Evolutionary conservation across 1,284 basidiomycete genomes (phyloP).

Genomic region (Pyrrhoderma noxium): DNA sequence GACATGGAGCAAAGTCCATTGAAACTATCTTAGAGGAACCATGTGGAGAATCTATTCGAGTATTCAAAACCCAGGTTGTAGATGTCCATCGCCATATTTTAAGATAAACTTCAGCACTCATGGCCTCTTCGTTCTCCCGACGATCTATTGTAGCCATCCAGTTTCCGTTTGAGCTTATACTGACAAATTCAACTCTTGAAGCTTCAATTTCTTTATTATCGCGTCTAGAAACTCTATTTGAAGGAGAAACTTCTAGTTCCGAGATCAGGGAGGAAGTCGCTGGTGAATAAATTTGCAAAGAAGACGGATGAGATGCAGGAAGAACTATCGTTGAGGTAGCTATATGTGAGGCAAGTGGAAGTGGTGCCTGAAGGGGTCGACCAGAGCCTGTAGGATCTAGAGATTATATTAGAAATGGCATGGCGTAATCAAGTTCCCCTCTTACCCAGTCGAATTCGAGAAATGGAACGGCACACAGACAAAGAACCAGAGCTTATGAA

Average conservation of each 20-base stretch:
- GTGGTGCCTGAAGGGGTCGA: conserved; percentile 14
- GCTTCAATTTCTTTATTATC: conserved; percentile 79
- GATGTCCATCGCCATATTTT: conserved; percentile 88
- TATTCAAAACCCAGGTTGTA: conserved; percentile 58
- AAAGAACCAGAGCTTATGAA: conserved; percentile 73
- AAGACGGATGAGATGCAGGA: conserved; percentile 91
- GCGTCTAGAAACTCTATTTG: conserved; percentile 82
- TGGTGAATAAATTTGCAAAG: conserved; percentile 86
- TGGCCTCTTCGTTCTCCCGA: conserved; percentile 58
- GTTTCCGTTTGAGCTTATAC: conserved; percentile 60
- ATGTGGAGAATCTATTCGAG: conserved; percentile 88
- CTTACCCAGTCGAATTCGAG: conserved; percentile 73
- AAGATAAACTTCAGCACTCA: conserved; percentile 67
- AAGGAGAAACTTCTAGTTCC: conserved; percentile 91
- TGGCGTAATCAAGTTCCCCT: conserved; percentile 7
- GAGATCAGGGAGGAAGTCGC: conserved; percentile 64
- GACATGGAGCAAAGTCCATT: conserved; percentile 57
- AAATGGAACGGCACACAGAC: conserved; percentile 69
- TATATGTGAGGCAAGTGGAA: conserved; percentile 68
- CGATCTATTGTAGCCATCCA: conserved; percentile 95
- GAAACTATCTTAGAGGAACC: conserved; percentile 58
- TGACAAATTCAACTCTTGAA: conserved; percentile 66
- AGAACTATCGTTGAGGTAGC: conserved; percentile 74
- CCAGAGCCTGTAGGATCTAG: conserved; percentile 13
- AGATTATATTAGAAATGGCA: background rate